Conservation (phyloP, 306 rosid species). For the Dryas drummondii region DNA sequence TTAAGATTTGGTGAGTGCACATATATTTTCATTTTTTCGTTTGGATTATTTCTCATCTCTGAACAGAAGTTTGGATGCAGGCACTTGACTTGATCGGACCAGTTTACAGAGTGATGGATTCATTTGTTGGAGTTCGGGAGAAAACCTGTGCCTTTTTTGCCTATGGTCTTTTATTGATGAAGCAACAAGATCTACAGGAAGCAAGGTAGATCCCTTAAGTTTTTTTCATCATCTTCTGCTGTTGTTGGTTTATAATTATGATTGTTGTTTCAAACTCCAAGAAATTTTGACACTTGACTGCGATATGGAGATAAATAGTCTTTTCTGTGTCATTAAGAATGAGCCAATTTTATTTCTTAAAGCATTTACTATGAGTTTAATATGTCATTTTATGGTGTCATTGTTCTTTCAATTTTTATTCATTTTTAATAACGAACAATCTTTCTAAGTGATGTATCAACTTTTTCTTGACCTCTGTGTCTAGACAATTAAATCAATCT, state of each 20-base stretch:
- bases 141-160: slow-evolving; percentile 91
- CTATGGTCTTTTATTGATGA: slow-evolving; percentile 88
- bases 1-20: slow-evolving; percentile 5
- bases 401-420: neutral
- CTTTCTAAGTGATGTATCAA: neutral
- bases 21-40: slow-evolving; percentile 7
- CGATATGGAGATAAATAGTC: neutral
- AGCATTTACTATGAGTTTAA: neutral
- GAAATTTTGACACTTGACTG: slow-evolving; percentile 2
- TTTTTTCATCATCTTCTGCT: slow-evolving; percentile 13
- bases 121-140: slow-evolving; percentile 98
- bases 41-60: slow-evolving; percentile 21
- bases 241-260: neutral
- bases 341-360: neutral
- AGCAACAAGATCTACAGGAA: slow-evolving; percentile 94
- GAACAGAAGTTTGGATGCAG: slow-evolving; percentile 49
- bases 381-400: neutral
- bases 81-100: slow-evolving; percentile 95
- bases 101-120: slow-evolving; percentile 83
- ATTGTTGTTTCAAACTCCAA: neutral
- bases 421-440: neutral
- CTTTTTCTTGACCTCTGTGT: neutral
- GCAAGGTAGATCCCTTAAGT: slow-evolving; percentile 58
- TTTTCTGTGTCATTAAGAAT: neutral
- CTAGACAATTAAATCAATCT: slow-evolving; percentile 5